A percentile compares a stretch with the other conserved stretches of the same genome.
Conservation (phyloP, 768 basidiomycete species). For the Phanerochaete sordida region DNA sequence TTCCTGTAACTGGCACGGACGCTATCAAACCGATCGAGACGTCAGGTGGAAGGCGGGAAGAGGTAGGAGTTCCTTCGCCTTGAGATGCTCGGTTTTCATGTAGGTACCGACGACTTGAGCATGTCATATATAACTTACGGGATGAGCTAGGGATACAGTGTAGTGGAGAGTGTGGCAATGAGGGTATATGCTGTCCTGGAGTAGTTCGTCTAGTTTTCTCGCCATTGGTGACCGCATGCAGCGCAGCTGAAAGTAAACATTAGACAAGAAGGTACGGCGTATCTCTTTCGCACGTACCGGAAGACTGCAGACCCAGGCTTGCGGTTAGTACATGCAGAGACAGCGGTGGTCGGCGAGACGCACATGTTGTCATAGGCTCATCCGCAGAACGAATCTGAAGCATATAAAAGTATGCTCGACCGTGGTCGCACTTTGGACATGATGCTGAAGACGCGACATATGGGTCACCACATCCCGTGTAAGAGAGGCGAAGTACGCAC, state of each 20-base stretch:
- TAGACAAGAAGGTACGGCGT: not conserved
- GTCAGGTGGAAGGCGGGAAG: no score
- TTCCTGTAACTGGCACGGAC: not conserved
- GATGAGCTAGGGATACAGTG: not conserved
- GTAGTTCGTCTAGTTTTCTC: slow-evolving; percentile 48
- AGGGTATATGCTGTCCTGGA: not conserved
- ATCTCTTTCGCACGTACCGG: slow-evolving; percentile 35
- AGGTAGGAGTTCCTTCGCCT: no score
- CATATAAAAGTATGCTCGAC: slow-evolving; percentile 90
- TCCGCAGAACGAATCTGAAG: slow-evolving; percentile 93
- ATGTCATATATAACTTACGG: not conserved
- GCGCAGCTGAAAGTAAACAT: slow-evolving; percentile 43
- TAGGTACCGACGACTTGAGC: no score
- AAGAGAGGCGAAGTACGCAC: slow-evolving; percentile 32
- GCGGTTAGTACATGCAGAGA: slow-evolving; percentile 11
- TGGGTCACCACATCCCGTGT: not conserved
- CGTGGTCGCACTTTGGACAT: slow-evolving; percentile 81
- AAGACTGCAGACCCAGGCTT: slow-evolving; percentile 42
- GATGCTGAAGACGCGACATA: slow-evolving; percentile 30
- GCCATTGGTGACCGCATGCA: slow-evolving; percentile 63
- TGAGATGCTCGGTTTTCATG: no score
- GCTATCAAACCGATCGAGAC: not conserved
- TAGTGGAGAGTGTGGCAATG: not conserved
- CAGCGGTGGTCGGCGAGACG: slow-evolving; percentile 15
- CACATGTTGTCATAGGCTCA: slow-evolving; percentile 78